These are phyloP conservation scores for Aspergillus egyptiacus DNA, from an alignment of 495 filamentous ascomycete species.

Conservation along the genomic window DNA sequence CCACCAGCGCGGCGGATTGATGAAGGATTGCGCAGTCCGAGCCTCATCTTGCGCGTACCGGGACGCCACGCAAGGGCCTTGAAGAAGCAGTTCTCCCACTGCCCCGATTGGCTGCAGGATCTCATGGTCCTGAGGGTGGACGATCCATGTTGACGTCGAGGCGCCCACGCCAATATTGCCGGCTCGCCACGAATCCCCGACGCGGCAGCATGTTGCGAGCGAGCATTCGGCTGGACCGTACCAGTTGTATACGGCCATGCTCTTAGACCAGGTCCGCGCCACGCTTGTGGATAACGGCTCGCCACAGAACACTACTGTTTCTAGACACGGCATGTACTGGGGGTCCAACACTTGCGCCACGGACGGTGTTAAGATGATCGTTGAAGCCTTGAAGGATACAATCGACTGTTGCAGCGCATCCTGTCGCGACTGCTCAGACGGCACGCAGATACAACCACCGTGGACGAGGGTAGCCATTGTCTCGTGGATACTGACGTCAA, in stretches of 20 bases:
- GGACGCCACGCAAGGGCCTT: not conserved
- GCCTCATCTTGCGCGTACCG: not conserved
- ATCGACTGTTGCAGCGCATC: not conserved
- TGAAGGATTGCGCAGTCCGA: not conserved
- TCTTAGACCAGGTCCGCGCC: not conserved
- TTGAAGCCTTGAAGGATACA: not conserved
- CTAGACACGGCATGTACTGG: not conserved
- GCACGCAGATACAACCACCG: not conserved
- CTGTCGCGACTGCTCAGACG: not conserved
- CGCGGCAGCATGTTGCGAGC: not conserved
- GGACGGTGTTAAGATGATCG: not conserved
- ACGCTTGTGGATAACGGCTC: not conserved
- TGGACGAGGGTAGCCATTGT: not conserved
- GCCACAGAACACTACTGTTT: not conserved
- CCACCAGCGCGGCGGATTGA: not conserved
- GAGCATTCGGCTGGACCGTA: not conserved
- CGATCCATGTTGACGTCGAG: not conserved
- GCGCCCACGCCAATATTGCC: not conserved
- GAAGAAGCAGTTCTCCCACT: not conserved
- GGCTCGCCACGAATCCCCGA: not conserved
- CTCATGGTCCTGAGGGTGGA: not conserved
- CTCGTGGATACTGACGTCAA: not conserved
- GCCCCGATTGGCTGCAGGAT: not conserved
- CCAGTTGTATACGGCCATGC: not conserved
- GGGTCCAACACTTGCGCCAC: not conserved